Evolutionary conservation across 1,139 yeast genomes (phyloP), one percentile per base, ranked within the genome.

Genomic region (Sporopachydermia cereana): DNA sequence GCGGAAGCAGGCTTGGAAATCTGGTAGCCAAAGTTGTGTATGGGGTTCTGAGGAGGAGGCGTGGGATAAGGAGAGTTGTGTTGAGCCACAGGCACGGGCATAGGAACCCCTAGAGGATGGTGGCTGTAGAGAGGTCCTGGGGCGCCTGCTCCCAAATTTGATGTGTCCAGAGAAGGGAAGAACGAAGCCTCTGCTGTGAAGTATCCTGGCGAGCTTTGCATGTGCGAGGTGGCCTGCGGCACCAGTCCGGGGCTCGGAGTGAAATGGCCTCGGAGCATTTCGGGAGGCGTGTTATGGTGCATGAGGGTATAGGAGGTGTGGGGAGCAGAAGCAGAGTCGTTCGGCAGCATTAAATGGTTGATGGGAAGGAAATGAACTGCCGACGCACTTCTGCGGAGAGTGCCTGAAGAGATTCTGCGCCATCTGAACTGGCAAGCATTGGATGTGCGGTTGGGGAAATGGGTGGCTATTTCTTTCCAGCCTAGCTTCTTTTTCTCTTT

Each of bases 381-480:
- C 9, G 39, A 34, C 5, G 39, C 39, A n/a, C 39, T 34, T 34
- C 39, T 34, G 9, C 67, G 52, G 27, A 69, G 56, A 24, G 69
- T 63, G n/a, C 74, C 74, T 2, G 70, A 63, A 51, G 68, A 68
- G 25, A 83, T 67, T 44, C 91, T 64, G 54, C 93, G 70, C 91
- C 91, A 83, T 56, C 93, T 68, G 57, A 83, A 83, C 58, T 83
- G 93, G 56, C 91, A 83, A 3, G 91, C 91, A 58, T 83, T 83
- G 25, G 91, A 84, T 2, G 91, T 83, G 58, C 93, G 66, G 56
- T 78, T 75, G 44, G 69, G 71, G 62, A 83, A 83, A 56, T 82
- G 74, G 42, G 74, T 65, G 14, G 91, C 81, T 46, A 83, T 81
- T 53, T 82, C 89, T 62, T 82, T 81, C 91, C 91, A 83, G 14